phyloP scores from a whole-genome alignment of 208 protist genomes.

The Willaertia magna region DNA sequence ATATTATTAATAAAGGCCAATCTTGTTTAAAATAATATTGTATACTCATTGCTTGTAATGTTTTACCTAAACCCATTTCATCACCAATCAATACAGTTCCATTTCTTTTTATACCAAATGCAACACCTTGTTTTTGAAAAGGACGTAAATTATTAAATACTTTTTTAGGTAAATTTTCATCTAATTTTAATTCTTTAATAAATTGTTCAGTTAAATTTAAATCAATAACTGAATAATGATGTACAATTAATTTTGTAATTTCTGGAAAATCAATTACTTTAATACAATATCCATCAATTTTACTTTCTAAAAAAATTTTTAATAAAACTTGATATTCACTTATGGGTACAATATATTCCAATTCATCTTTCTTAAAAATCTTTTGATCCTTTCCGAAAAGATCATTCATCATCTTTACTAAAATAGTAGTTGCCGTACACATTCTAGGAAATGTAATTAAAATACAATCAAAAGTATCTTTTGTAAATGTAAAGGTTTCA shows the following conservation, averaged over 20 bases:
- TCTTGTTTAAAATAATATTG: slow-evolving; percentile 72
- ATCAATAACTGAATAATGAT: neutral
- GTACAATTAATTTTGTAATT: neutral
- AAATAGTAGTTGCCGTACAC: neutral
- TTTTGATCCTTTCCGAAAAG: neutral
- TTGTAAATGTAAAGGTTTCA: neutral
- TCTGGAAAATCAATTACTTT: neutral
- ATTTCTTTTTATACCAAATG: slow-evolving; percentile 17
- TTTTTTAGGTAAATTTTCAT: neutral
- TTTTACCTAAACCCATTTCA: slow-evolving; percentile 92
- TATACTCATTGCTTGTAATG: slow-evolving; percentile 80
- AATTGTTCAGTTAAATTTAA: neutral
- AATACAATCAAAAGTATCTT: neutral
- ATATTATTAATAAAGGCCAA: slow-evolving; percentile 82
- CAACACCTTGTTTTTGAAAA: slow-evolving; percentile 9
- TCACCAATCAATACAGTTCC: slow-evolving; percentile 80
- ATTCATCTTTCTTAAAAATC: neutral
- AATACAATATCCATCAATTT: neutral
- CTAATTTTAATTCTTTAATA: neutral
- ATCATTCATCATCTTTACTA: neutral
- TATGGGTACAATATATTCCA: neutral
- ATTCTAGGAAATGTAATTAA: neutral
- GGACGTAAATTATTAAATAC: neutral
- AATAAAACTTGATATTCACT: neutral
- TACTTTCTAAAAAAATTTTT: neutral